Conservation (phyloP, 495 filamentous ascomycete species). For the Pseudoneurospora amorphoporcata region DNA sequence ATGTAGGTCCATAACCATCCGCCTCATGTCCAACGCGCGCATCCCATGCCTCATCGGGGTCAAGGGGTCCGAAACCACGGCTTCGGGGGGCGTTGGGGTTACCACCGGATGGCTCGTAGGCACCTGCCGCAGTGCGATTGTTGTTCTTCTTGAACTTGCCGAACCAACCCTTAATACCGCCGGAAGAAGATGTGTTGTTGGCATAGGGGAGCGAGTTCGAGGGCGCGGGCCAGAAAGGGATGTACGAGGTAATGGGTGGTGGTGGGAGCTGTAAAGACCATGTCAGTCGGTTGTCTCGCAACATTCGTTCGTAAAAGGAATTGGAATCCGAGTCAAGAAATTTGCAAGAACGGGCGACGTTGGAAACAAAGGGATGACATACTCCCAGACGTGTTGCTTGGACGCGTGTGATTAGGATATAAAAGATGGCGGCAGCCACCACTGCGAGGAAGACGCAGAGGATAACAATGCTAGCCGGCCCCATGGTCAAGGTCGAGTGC, state of each 20-base stretch:
- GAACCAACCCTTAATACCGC: slow-evolving; percentile 52
- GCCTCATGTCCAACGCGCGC: slow-evolving; percentile 50
- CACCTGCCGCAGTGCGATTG: slow-evolving; percentile 46
- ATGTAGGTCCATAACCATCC: slow-evolving; percentile 39
- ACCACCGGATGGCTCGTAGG: slow-evolving; percentile 44
- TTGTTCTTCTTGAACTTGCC: slow-evolving; percentile 41
- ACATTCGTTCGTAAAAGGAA: neutral
- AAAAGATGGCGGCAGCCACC: slow-evolving; percentile 33
- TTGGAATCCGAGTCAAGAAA: neutral
- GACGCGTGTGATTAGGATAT: slow-evolving; percentile 46
- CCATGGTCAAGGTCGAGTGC: slow-evolving; percentile 20
- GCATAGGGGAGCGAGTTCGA: slow-evolving; percentile 26
- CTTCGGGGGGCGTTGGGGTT: slow-evolving; percentile 10
- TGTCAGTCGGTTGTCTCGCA: slow-evolving; percentile 1
- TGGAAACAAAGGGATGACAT: slow-evolving; percentile 15
- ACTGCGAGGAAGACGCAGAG: slow-evolving; percentile 42
- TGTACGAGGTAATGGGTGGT: slow-evolving; percentile 52
- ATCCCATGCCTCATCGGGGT: slow-evolving; percentile 70
- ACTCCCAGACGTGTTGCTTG: slow-evolving; percentile 52
- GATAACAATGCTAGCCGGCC: slow-evolving; percentile 34
- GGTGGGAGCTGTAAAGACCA: slow-evolving; percentile 39
- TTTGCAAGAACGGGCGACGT: neutral
- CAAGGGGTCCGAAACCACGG: slow-evolving; percentile 42
- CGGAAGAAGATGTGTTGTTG: slow-evolving; percentile 31
- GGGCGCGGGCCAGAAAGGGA: slow-evolving; percentile 35